Evolutionary conservation across 805 yeast species (phyloP), one percentile per base, ranked within the genome.

Genomic region (Crinitomyces ghanaensis): DNA sequence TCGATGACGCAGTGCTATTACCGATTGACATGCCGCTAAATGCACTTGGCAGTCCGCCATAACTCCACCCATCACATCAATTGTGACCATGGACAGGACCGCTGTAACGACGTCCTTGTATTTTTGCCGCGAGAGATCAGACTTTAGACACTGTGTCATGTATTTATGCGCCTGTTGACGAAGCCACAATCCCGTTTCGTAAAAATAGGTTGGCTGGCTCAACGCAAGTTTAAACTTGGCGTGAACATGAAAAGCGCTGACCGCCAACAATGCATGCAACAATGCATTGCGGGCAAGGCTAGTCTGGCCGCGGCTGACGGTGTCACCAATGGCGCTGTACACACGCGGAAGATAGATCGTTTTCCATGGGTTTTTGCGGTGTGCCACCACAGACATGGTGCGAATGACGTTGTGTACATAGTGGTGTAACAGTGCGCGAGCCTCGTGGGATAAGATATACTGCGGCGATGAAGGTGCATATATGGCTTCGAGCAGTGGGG

Each of bases 31-130:
- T 46, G 84, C 72, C 35, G 73, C 70, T 34, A 84, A 62, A 56
- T 82, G 82, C 37, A 74, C 68, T 41, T 72, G 74, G 48, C 93
- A 82, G 44, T 80, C 91, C 35, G 79, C 76, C 86, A 81, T 80
- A 1, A 88, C 74, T 2, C 95, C 94, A 83, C 93, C 79, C 11
- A 82, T 86, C 33, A 82, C 76, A 57, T 84, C 94, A 33, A 84
- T 80, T 5, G 86, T 75, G 30, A 77, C 82, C 93, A 83, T 81
- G 2, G 91, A 76, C 52, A 84, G 64, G 15, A 81, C 75, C 1
- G 93, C 91, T 32, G 83, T 79, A 18, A 84, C 53, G 4, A 82
- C 80, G 50, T 83, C 94, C 50, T 84, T 83, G 53, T 84, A 83
- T 51, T 79, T 78, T 48, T 79, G 82, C 35, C 40, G 59, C 44